phyloP scores from a whole-genome alignment of 176 grass and related monocot species.

The Lolium multiflorum region DNA sequence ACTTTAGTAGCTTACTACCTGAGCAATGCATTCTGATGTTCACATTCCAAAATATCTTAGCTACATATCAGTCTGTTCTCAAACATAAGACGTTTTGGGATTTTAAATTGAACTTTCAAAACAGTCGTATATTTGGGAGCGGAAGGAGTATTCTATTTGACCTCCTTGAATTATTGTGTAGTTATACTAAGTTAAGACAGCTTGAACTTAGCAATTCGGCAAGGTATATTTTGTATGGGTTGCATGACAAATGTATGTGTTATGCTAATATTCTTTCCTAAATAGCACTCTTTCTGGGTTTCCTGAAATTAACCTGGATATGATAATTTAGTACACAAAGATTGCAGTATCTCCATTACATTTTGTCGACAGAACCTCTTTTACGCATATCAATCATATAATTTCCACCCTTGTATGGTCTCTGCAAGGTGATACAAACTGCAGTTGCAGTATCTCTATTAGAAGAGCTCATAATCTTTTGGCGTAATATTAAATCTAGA shows the following conservation, averaged over 20 bases:
- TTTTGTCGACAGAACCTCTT: not conserved
- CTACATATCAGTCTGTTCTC: too few relatives aligned
- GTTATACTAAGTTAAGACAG: not conserved
- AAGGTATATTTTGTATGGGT: not conserved
- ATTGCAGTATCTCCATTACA: conserved; percentile 24
- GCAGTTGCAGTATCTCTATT: not conserved
- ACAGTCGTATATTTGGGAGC: too few relatives aligned
- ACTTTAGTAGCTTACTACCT: not conserved
- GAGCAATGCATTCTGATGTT: not conserved
- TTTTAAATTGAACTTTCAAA: too few relatives aligned
- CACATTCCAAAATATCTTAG: too few relatives aligned
- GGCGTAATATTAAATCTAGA: not conserved
- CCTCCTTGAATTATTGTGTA: conserved; percentile 7
- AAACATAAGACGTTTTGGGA: too few relatives aligned
- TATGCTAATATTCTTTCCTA: not conserved
- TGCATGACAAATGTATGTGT: not conserved
- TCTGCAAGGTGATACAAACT: conserved; percentile 9
- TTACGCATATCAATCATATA: conserved; percentile 1
- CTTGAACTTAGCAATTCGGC: not conserved
- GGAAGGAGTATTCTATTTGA: not conserved
- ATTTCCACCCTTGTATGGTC: not conserved
- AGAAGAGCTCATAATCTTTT: not conserved
- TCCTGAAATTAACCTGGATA: conserved; percentile 29
- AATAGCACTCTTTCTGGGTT: not conserved
- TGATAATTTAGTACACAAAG: not conserved